Base-by-base conservation (phyloP, 257 asterid genomes). In the Verbena officinalis region DNA sequence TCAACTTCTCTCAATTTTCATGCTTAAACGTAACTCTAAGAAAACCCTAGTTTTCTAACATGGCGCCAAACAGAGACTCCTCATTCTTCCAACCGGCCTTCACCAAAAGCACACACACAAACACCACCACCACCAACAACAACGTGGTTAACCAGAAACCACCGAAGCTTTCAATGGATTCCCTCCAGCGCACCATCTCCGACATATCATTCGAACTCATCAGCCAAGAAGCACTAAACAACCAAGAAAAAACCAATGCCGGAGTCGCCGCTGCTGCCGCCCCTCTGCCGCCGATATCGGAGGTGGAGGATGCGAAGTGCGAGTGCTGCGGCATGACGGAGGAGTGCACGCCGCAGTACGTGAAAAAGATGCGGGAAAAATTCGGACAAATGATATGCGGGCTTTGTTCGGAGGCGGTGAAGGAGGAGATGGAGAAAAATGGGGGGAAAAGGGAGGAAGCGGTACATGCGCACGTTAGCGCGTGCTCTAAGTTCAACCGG, bases 311-410 rank as follows among this genome's bases (percentile, higher is more conserved):
- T 9, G 93, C 97, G 0, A 87, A 89, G 76, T 92, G 98, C 70
- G 98, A 92, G 82, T 87, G 98, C 52, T 92, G 98, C n/a, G 97
- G 98, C 43, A 79, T 92, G 93, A 77, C 77, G 2, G 98, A 92
- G 52, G 98, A 92, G 73, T 89, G 84, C 81, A 92, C 98, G 0
- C 85, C 81, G 0, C 81, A 78, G 22, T 89, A 92, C 77, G 84
- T 89, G 53, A 72, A 69, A 44, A 74, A 70, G 17, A 74, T 89
- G 39, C 80, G 86, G 0, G 85, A 79, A 3, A 89, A 68, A 61
- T 75, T 72, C 0, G 98, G 98, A 1, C 80, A 60, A 40, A 77
- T 86, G 88, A 78, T 92, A 1, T 92, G 98, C 42, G 98, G 98
- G 15, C 79, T 92, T 1, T 92, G 98, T 67, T 71, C 97, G 0